These are phyloP conservation scores for Jatropha multifida DNA, from an alignment of 441 rosid genomes.

Conservation along the genomic window DNA sequence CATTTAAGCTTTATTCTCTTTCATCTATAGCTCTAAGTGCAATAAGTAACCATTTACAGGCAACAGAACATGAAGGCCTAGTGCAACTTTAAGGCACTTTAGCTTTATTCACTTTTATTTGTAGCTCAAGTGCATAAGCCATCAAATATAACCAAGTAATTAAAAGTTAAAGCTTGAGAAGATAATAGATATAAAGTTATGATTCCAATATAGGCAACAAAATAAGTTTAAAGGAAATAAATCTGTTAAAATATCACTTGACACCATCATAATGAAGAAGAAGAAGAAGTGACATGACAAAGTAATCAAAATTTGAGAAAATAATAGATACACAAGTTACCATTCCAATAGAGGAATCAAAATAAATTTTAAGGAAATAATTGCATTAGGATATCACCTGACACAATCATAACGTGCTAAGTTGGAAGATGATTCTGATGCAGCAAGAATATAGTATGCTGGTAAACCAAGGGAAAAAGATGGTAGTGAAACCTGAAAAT, in stretches of 20 bases:
- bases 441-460: slow-evolving; percentile 88
- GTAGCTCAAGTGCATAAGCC: too few relatives aligned
- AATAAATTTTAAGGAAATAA: neutral
- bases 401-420: slow-evolving; percentile 92
- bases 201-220: too few relatives aligned
- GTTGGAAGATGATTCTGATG: slow-evolving; percentile 92
- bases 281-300: neutral
- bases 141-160: too few relatives aligned
- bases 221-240: too few relatives aligned
- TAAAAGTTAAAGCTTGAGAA: too few relatives aligned
- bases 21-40: neutral
- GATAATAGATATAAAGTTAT: too few relatives aligned
- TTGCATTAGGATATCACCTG: slow-evolving; percentile 46
- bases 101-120: too few relatives aligned
- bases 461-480: slow-evolving; percentile 93
- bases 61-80: too few relatives aligned
- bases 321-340: neutral
- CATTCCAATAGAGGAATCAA: neutral
- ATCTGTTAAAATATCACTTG: too few relatives aligned
- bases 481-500: slow-evolving; percentile 75
- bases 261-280: too few relatives aligned
- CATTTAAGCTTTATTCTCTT: neutral
- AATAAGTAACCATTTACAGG: neutral
- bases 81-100: too few relatives aligned
- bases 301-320: neutral